Evolutionary conservation across 495 filamentous ascomycete genomes (phyloP).

Genomic region (Cryomyces antarcticus): DNA sequence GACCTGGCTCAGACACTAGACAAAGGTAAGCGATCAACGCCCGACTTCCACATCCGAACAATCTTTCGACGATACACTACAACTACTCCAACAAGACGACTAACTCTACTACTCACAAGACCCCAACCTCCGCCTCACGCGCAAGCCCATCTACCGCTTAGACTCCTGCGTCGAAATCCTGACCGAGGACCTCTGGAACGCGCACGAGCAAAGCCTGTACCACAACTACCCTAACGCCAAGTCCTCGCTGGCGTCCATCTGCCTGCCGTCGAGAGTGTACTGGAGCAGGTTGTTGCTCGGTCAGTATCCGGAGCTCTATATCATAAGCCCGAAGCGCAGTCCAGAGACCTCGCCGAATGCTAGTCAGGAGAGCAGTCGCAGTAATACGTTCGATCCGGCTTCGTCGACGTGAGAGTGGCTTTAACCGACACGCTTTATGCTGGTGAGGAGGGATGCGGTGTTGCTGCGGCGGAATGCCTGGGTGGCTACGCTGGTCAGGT

Average conservation of each 20-base stretch:
- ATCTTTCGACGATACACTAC: background rate
- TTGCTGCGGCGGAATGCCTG: too few species aligned
- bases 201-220: slow-evolving; percentile 13
- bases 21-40: slow-evolving; percentile 3
- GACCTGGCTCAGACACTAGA: too few species aligned
- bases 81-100: background rate
- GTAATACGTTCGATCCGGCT: background rate
- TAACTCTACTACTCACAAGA: slow-evolving; percentile 6
- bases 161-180: slow-evolving; percentile 16
- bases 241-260: slow-evolving; percentile 16
- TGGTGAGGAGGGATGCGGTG: too few species aligned
- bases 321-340: slow-evolving; percentile 15
- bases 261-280: slow-evolving; percentile 16
- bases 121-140: slow-evolving; percentile 15
- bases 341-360: background rate
- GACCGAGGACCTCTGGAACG: slow-evolving; percentile 17
- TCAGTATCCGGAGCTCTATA: slow-evolving; percentile 18
- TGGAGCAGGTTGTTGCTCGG: slow-evolving; percentile 17
- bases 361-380: background rate
- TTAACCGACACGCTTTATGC: too few species aligned
- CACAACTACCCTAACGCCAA: slow-evolving; percentile 16
- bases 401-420: too few species aligned
- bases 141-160: slow-evolving; percentile 17
- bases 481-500: too few species aligned
- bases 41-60: background rate